Percentiles rank a stretch among this genome's conserved stretches.
Conservation (phyloP, 495 filamentous ascomycete species). For the Penicillium cinerascens region DNA sequence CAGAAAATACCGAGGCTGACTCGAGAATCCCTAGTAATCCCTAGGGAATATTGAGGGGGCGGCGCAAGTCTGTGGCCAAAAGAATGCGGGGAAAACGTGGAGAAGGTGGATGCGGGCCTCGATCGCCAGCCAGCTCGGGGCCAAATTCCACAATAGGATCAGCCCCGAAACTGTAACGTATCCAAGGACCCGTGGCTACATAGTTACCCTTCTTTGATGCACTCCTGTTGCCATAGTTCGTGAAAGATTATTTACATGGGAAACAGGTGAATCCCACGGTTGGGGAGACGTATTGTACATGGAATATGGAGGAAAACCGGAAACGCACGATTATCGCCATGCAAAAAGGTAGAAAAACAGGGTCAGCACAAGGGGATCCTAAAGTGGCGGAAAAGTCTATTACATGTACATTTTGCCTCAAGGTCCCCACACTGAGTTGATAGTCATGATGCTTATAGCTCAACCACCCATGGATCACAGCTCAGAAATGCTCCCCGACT, state of each 20-base stretch:
- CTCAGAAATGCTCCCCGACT: slow-evolving; percentile 44
- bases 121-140: slow-evolving; percentile 5
- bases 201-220: background rate
- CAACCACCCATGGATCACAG: background rate
- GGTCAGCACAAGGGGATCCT: background rate
- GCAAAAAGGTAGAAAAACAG: background rate
- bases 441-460: background rate
- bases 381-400: background rate
- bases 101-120: slow-evolving; percentile 17
- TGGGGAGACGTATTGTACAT: background rate
- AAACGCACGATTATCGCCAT: background rate
- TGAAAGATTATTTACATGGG: slow-evolving; percentile 2
- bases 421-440: background rate
- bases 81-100: slow-evolving; percentile 30
- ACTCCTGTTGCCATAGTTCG: background rate
- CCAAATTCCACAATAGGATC: slow-evolving; percentile 10
- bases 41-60: background rate
- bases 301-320: background rate
- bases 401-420: background rate
- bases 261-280: background rate
- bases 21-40: background rate
- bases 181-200: background rate
- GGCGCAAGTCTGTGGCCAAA: background rate
- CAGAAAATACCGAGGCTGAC: slow-evolving; percentile 33
- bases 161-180: slow-evolving; percentile 21